These are phyloP conservation scores for Puccinia coronata DNA, from an alignment of 1,284 basidiomycete species.

Conservation along the genomic window DNA sequence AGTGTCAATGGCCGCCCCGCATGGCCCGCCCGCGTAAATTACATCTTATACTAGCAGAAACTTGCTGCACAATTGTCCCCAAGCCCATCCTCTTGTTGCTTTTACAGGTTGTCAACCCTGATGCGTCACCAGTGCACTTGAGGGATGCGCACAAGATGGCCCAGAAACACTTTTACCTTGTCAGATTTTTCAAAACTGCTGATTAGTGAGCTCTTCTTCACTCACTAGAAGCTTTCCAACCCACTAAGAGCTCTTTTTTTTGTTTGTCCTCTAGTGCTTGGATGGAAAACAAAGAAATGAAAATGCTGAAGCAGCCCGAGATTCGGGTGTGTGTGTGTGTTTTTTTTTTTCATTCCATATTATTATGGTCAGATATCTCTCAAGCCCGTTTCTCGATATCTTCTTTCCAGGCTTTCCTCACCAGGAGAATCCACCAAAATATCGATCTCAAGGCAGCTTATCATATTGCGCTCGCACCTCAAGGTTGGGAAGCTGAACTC, in stretches of 20 bases:
- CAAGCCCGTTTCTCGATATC: not conserved
- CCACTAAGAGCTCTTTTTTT: not conserved
- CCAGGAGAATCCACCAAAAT: conserved; percentile 51
- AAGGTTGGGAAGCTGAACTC: conserved; percentile 51
- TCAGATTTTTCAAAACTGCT: conserved; percentile 48
- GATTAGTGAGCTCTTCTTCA: conserved; percentile 39
- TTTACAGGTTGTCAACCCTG: too few species aligned
- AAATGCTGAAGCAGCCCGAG: conserved; percentile 33
- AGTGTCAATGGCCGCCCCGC: too few species aligned
- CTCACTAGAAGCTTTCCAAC: not conserved
- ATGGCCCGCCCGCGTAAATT: too few species aligned
- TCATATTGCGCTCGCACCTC: conserved; percentile 50
- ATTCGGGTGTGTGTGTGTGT: conserved; percentile 41
- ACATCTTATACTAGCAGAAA: too few species aligned
- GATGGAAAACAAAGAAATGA: conserved; percentile 49
- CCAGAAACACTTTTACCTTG: conserved; percentile 49
- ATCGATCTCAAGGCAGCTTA: conserved; percentile 51
- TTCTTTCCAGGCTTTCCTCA: conserved; percentile 49
- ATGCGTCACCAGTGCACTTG: conserved; percentile 34
- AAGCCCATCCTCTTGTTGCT: too few species aligned
- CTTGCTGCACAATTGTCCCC: too few species aligned
- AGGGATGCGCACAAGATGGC: conserved; percentile 42
- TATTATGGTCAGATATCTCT: not conserved
- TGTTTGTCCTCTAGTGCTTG: conserved; percentile 49
- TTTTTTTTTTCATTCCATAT: not conserved